Percentiles rank a stretch among this genome's conserved stretches.
phyloP scores from a whole-genome alignment of 1,284 basidiomycete genomes.

The Rhizopogon parksii region DNA sequence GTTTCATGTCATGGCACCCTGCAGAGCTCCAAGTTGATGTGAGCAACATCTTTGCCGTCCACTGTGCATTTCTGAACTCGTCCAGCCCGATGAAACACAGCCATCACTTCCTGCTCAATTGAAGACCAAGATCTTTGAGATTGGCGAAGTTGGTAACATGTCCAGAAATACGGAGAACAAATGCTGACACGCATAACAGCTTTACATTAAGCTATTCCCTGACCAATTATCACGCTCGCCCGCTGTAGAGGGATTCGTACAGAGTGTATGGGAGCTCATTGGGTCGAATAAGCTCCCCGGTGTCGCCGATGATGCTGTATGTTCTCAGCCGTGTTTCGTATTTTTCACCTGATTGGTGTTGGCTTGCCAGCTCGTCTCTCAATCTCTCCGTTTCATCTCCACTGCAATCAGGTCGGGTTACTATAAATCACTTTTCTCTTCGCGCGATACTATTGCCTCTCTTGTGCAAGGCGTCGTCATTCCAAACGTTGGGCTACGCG shows the following conservation, averaged over 20 bases:
- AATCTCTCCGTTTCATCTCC: slow-evolving; percentile 88
- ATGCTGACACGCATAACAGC: slow-evolving; percentile 34
- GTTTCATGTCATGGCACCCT: slow-evolving; percentile 76
- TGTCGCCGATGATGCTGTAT: slow-evolving; percentile 75
- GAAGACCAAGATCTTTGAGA: slow-evolving; percentile 87
- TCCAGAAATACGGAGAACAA: neutral
- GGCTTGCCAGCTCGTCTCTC: slow-evolving; percentile 72
- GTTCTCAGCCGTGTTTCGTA: neutral
- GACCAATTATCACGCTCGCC: slow-evolving; percentile 71
- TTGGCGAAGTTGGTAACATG: slow-evolving; percentile 56
- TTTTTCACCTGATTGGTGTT: slow-evolving; percentile 1
- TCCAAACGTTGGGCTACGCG: slow-evolving; percentile 84
- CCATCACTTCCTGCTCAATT: slow-evolving; percentile 83
- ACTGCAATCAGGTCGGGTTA: slow-evolving; percentile 85
- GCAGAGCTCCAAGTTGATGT: slow-evolving; percentile 67
- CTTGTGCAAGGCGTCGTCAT: slow-evolving; percentile 89
- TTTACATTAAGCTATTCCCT: slow-evolving; percentile 88
- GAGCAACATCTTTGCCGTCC: slow-evolving; percentile 21
- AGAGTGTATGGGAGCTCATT: slow-evolving; percentile 87
- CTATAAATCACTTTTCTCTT: slow-evolving; percentile 65
- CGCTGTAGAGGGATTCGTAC: slow-evolving; percentile 78
- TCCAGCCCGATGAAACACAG: slow-evolving; percentile 74
- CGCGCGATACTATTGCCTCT: slow-evolving; percentile 73
- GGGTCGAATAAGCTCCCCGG: slow-evolving; percentile 65
- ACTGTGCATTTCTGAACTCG: slow-evolving; percentile 10